Percentiles rank a stretch among this genome's conserved stretches.
Conservation (phyloP, 2,329 filamentous ascomycete genomes). For the Paracoccidioides brasiliensis region DNA sequence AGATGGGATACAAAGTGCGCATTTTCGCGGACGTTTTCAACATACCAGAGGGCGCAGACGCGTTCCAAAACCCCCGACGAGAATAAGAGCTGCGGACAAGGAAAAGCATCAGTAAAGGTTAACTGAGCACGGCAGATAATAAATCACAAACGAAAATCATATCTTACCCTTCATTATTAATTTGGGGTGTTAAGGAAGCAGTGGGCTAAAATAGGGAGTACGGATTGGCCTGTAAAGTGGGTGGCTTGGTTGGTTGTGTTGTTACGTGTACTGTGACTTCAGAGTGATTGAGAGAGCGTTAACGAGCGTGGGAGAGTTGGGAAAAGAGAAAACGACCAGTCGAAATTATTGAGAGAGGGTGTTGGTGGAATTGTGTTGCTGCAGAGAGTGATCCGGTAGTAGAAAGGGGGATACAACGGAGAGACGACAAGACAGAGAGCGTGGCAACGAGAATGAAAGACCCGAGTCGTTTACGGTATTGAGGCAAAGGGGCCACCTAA, state of each 20-base stretch:
- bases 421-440: no score
- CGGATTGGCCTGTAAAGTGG: neutral
- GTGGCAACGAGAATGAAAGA: no score
- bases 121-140: neutral
- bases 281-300: no score
- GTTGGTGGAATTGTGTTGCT: no score
- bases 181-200: constrained; percentile 3
- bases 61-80: constrained; percentile 97
- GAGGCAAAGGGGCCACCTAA: no score
- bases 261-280: neutral
- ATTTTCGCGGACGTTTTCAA: constrained; percentile 11
- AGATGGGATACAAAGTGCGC: neutral
- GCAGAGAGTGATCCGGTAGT: no score
- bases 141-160: constrained; percentile 1
- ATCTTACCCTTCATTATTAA: constrained; percentile 34
- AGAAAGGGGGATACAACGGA: no score
- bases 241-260: neutral
- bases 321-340: neutral
- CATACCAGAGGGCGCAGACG: constrained; percentile 88
- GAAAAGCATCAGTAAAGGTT: constrained; percentile 11
- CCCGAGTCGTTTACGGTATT: no score
- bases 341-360: neutral
- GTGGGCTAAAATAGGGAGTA: neutral
- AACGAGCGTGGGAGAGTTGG: neutral
- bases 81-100: constrained; percentile 65